Evolutionary conservation across 2,329 filamentous ascomycete genomes (phyloP).

Genomic region (Keithomyces neogunnii): DNA sequence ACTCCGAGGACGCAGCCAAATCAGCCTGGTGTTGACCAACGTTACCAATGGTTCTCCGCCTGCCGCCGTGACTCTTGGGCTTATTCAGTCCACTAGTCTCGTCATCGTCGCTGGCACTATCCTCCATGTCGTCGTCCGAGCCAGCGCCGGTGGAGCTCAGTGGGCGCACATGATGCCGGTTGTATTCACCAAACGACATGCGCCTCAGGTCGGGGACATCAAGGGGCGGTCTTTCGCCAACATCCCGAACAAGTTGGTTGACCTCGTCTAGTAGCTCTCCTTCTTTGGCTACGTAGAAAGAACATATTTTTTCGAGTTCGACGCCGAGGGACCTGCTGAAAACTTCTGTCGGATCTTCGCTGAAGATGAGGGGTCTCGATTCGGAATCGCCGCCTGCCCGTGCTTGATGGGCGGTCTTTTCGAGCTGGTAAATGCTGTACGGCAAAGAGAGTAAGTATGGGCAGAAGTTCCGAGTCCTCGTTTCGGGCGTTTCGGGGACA

Average conservation of each 20-base stretch:
- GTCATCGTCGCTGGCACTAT: constrained; percentile 56
- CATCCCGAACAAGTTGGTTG: constrained; percentile 66
- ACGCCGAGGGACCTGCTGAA: constrained; percentile 77
- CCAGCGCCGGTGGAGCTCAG: constrained; percentile 32
- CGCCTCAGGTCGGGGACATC: constrained; percentile 29
- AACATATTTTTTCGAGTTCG: constrained; percentile 88
- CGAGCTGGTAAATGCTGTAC: constrained; percentile 81
- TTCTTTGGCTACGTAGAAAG: constrained; percentile 87
- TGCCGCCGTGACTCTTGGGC: constrained; percentile 29
- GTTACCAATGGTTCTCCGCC: constrained; percentile 29
- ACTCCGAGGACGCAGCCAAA: constrained; percentile 54
- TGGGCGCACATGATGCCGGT: constrained; percentile 15
- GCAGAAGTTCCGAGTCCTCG: background rate
- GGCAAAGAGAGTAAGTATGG: background rate
- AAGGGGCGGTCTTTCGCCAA: constrained; percentile 53
- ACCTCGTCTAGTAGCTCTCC: constrained; percentile 77
- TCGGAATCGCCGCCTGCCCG: constrained; percentile 63
- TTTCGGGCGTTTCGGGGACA: too few relatives aligned
- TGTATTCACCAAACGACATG: constrained; percentile 18
- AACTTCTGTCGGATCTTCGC: constrained; percentile 67
- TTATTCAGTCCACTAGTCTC: constrained; percentile 48
- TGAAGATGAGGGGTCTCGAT: constrained; percentile 70
- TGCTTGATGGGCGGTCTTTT: constrained; percentile 68
- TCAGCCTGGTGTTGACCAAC: constrained; percentile 39
- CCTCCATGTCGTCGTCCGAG: constrained; percentile 43